These are phyloP conservation scores for Phytopythium mirpurense DNA, from an alignment of 352 stramenopile species.

Conservation along the genomic window DNA sequence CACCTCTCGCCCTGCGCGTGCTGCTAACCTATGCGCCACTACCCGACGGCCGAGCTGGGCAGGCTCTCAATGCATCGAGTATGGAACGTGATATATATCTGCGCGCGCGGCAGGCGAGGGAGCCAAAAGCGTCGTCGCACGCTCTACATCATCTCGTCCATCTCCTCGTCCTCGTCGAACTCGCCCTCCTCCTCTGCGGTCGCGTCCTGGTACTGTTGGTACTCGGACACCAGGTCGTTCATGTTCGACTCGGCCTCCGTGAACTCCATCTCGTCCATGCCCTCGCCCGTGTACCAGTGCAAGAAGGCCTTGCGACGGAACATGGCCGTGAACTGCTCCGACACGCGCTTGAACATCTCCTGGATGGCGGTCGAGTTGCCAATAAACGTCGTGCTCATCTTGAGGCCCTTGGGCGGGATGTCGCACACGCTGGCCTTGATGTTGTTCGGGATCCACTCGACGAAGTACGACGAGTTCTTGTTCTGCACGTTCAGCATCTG, in stretches of 20 bases:
- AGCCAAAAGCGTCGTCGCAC: slow-evolving; percentile 29
- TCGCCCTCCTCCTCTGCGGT: slow-evolving; percentile 98
- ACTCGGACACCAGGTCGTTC: slow-evolving; percentile 99
- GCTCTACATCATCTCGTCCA: slow-evolving; percentile 92
- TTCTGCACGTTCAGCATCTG: slow-evolving; percentile 99
- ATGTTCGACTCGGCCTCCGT: slow-evolving; percentile 99
- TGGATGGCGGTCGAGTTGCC: slow-evolving; percentile 99
- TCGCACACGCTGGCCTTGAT: slow-evolving; percentile 99
- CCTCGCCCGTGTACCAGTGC: slow-evolving; percentile 99
- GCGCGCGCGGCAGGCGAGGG: slow-evolving; percentile 40
- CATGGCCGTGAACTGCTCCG: slow-evolving; percentile 99
- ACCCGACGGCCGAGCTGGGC: slow-evolving; percentile 17
- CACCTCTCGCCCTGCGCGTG: slow-evolving; percentile 42
- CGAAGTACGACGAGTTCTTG: slow-evolving; percentile 99
- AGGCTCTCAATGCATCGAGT: slow-evolving; percentile 40
- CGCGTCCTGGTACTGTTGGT: slow-evolving; percentile 99
- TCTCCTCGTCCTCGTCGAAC: slow-evolving; percentile 95
- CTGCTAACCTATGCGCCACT: slow-evolving; percentile 57
- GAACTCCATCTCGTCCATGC: slow-evolving; percentile 99
- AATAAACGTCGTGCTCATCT: slow-evolving; percentile 99
- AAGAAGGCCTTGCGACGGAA: slow-evolving; percentile 99
- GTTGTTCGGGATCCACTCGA: slow-evolving; percentile 99
- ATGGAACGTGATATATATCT: slow-evolving; percentile 59
- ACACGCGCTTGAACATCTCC: slow-evolving; percentile 99
- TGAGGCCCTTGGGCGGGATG: slow-evolving; percentile 96